These are phyloP conservation scores for Boletus edulis DNA, from an alignment of 768 basidiomycete genomes.

Conservation along the genomic window DNA sequence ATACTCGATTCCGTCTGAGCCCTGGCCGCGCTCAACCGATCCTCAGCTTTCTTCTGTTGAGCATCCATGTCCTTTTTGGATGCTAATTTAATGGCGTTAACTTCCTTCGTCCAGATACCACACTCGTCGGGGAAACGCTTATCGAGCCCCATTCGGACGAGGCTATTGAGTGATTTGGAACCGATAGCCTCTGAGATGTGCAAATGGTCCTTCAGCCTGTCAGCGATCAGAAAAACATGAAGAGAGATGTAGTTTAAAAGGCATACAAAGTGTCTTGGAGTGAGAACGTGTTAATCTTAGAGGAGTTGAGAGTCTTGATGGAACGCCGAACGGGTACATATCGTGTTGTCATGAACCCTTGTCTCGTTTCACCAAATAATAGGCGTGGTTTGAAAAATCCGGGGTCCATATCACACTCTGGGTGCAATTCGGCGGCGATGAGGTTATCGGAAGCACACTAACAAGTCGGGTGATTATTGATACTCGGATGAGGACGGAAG, in stretches of 20 bases:
- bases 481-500: background rate
- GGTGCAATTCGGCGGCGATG: slow-evolving; percentile 12
- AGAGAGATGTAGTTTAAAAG: background rate
- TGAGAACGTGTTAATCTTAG: slow-evolving; percentile 9
- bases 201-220: slow-evolving; percentile 26
- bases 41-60: slow-evolving; percentile 12
- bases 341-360: slow-evolving; percentile 36
- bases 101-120: slow-evolving; percentile 21
- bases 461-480: background rate
- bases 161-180: slow-evolving; percentile 25
- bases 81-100: slow-evolving; percentile 4
- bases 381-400: slow-evolving; percentile 30
- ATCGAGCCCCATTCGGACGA: slow-evolving; percentile 31
- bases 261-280: slow-evolving; percentile 28
- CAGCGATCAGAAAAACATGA: background rate
- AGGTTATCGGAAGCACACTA: slow-evolving; percentile 22
- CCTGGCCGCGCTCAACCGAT: slow-evolving; percentile 8
- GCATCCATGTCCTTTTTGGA: background rate
- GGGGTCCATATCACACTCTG: slow-evolving; percentile 21
- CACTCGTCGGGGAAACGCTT: slow-evolving; percentile 28
- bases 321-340: slow-evolving; percentile 24
- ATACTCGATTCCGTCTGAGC: slow-evolving; percentile 17
- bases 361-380: slow-evolving; percentile 40
- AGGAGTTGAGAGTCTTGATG: slow-evolving; percentile 1
- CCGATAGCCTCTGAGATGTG: slow-evolving; percentile 22